A percentile compares a stretch with the other conserved stretches of the same genome.
phyloP scores from a whole-genome alignment of 441 rosid species.

The Erysimum cheiri region DNA sequence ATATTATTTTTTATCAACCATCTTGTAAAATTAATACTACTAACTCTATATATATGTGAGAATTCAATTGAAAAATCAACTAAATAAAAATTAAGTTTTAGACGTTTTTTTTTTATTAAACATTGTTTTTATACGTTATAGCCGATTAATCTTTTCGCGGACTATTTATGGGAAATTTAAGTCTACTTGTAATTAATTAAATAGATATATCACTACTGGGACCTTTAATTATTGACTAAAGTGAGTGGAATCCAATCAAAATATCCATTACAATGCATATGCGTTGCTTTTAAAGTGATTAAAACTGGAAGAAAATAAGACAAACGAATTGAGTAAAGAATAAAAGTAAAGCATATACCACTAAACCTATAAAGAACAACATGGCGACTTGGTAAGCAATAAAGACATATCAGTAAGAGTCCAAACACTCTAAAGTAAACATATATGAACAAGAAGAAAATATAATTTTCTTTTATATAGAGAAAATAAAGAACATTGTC shows the following conservation, averaged over 20 bases:
- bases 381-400: conserved; percentile 39
- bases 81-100: background rate
- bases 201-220: background rate
- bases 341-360: conserved; percentile 45
- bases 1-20: background rate
- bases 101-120: no score
- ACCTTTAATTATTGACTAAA: conserved; percentile 32
- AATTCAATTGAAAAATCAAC: background rate
- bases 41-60: background rate
- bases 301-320: conserved; percentile 36
- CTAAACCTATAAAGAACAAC: conserved; percentile 43
- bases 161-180: background rate
- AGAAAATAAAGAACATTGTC: conserved; percentile 2
- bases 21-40: background rate
- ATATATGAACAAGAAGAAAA: conserved; percentile 32
- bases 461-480: background rate
- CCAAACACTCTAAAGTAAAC: conserved; percentile 45
- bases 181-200: conserved; percentile 5
- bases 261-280: conserved; percentile 29
- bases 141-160: background rate
- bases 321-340: conserved; percentile 37
- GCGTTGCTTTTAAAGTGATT: conserved; percentile 29
- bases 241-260: conserved; percentile 42
- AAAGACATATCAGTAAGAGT: conserved; percentile 43
- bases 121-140: background rate